Evolutionary conservation across 352 stramenopile species (phyloP).

Genomic region (Phytophthora macrochlamydospora): DNA sequence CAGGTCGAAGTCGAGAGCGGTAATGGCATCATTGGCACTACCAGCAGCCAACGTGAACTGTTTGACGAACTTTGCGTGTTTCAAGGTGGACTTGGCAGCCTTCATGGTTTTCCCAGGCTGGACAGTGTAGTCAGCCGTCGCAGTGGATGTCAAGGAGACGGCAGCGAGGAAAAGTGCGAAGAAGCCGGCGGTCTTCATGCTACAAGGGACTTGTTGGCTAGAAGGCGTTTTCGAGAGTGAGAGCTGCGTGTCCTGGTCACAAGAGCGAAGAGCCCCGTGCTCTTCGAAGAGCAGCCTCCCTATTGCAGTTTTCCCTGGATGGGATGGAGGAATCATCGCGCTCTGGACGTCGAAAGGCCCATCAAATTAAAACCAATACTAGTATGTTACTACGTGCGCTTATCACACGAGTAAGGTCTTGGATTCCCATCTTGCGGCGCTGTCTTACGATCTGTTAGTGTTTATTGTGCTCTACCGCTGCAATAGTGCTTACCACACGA

Average conservation of each 20-base stretch:
- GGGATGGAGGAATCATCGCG: too few species aligned
- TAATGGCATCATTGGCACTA: conserved; percentile 2
- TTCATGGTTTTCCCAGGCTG: not conserved
- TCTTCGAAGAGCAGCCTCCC: too few species aligned
- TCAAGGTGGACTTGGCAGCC: not conserved
- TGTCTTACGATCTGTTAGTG: too few species aligned
- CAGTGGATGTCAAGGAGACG: not conserved
- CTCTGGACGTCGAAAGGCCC: too few species aligned
- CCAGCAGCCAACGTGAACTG: conserved; percentile 13
- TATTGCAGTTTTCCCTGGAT: too few species aligned
- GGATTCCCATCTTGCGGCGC: too few species aligned
- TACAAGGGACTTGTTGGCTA: not conserved
- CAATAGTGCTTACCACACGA: too few species aligned
- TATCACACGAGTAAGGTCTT: too few species aligned
- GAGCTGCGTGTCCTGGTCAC: not conserved
- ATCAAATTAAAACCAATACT: too few species aligned
- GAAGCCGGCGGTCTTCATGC: conserved; percentile 1
- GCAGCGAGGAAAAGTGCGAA: not conserved
- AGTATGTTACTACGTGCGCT: too few species aligned
- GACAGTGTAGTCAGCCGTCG: conserved; percentile 11
- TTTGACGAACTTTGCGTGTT: conserved; percentile 2
- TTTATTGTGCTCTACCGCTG: too few species aligned
- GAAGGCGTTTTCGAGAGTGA: not conserved
- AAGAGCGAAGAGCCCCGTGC: not conserved
- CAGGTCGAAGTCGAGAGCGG: conserved; percentile 7